A percentile compares a stretch with the other conserved stretches of the same genome.
Evolutionary conservation across 1,284 basidiomycete species (phyloP).

Genomic region (Cryptococcus neoformans): DNA sequence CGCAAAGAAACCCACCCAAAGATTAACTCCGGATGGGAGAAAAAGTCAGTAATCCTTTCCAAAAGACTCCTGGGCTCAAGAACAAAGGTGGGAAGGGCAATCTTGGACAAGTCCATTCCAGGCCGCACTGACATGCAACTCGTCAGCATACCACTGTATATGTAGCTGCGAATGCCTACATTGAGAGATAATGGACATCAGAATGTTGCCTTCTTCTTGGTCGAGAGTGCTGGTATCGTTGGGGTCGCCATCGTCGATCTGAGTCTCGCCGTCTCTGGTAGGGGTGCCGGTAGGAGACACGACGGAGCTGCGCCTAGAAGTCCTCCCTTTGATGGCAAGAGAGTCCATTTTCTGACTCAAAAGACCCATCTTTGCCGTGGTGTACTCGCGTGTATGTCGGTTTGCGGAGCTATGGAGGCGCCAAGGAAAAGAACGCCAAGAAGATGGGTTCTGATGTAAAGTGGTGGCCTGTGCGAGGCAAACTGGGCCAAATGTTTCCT

Average conservation of each 20-base stretch:
- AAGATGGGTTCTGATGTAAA: too few relatives aligned
- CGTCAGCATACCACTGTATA: background rate
- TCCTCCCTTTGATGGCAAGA: constrained; percentile 14
- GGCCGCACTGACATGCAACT: constrained; percentile 75
- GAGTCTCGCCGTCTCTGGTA: constrained; percentile 7
- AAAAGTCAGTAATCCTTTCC: constrained; percentile 89
- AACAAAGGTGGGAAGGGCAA: constrained; percentile 92
- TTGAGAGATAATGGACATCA: constrained; percentile 47
- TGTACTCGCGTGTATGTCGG: too few relatives aligned
- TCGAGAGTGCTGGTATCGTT: constrained; percentile 49
- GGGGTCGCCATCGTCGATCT: constrained; percentile 33
- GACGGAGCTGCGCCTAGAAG: constrained; percentile 14
- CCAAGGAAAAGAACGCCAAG: too few relatives aligned
- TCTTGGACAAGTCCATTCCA: constrained; percentile 93
- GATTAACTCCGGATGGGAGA: constrained; percentile 97
- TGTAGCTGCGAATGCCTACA: constrained; percentile 31
- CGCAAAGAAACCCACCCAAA: constrained; percentile 54
- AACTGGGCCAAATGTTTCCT: too few relatives aligned
- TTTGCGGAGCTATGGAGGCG: too few relatives aligned
- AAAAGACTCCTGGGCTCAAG: constrained; percentile 86
- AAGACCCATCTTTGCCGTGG: constrained; percentile 24
- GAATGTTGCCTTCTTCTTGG: constrained; percentile 49
- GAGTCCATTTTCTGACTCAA: constrained; percentile 29
- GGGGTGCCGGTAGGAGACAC: constrained; percentile 1
- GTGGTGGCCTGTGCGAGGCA: too few relatives aligned